These are phyloP conservation scores for Carex arenaria DNA, from an alignment of 202 grass and related monocot species.

Conservation along the genomic window DNA sequence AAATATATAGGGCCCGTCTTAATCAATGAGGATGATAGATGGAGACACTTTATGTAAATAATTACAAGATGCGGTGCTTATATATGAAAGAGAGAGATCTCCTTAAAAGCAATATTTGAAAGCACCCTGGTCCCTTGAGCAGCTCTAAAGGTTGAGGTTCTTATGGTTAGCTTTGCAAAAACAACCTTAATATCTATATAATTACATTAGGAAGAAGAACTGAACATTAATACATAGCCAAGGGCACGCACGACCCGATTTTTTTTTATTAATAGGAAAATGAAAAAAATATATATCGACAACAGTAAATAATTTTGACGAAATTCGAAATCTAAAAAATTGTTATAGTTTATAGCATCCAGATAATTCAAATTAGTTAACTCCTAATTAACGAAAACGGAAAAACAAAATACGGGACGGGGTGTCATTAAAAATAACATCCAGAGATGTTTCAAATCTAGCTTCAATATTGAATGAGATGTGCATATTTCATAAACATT, in stretches of 20 bases:
- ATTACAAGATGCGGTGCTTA: constrained; percentile 2
- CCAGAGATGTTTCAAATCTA: no score
- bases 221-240: not conserved
- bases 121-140: not conserved
- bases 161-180: not conserved
- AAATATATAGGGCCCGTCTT: not conserved
- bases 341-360: no score
- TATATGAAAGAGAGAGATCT: not conserved
- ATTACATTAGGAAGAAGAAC: not conserved
- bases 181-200: not conserved
- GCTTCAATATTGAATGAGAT: no score
- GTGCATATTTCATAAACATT: no score
- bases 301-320: no score
- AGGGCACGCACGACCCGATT: not conserved
- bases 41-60: not conserved
- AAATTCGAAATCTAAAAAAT: no score
- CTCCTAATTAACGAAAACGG: no score
- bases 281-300: no score
- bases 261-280: no score
- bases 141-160: not conserved
- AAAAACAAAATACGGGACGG: no score
- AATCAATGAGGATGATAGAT: constrained; percentile 8
- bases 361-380: no score
- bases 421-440: no score
- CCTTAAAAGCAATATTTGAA: not conserved